Conservation (phyloP, 2,329 filamentous ascomycete species). For the Pseudomassariella vexata region DNA sequence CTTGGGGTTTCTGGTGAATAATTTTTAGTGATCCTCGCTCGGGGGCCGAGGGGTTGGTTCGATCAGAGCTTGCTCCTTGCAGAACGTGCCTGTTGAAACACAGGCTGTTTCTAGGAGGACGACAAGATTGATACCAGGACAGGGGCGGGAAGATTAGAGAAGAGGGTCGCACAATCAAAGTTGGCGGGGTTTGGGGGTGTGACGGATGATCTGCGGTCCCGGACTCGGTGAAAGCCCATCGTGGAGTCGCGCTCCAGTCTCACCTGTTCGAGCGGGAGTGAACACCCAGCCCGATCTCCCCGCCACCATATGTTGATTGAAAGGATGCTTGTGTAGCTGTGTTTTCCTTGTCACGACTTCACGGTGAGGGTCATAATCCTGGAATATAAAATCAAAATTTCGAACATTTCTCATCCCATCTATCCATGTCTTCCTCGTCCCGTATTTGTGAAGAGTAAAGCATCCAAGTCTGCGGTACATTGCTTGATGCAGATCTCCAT, state of each 20-base stretch:
- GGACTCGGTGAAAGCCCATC: no score
- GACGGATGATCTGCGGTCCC: no score
- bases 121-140: slow-evolving; percentile 21
- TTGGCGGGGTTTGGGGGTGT: no score
- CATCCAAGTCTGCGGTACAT: no score
- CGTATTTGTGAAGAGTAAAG: no score
- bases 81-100: slow-evolving; percentile 1
- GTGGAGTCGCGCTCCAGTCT: no score
- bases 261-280: slow-evolving; percentile 2
- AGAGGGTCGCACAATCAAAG: no score
- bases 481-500: no score
- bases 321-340: slow-evolving; percentile 10
- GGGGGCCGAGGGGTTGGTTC: slow-evolving; percentile 3
- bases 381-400: slow-evolving; percentile 18
- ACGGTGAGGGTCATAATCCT: slow-evolving; percentile 29
- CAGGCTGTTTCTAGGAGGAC: not conserved
- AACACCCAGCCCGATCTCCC: not conserved
- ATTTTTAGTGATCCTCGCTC: slow-evolving; percentile 9
- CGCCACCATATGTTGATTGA: not conserved
- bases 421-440: no score
- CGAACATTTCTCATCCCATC: no score
- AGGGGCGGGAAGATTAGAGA: slow-evolving; percentile 11
- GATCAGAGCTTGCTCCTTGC: slow-evolving; percentile 1
- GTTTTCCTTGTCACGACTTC: slow-evolving; percentile 25
- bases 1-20: slow-evolving; percentile 23